Conservation (phyloP, 1,284 basidiomycete genomes). For the Ganoderma leucocontextum region DNA sequence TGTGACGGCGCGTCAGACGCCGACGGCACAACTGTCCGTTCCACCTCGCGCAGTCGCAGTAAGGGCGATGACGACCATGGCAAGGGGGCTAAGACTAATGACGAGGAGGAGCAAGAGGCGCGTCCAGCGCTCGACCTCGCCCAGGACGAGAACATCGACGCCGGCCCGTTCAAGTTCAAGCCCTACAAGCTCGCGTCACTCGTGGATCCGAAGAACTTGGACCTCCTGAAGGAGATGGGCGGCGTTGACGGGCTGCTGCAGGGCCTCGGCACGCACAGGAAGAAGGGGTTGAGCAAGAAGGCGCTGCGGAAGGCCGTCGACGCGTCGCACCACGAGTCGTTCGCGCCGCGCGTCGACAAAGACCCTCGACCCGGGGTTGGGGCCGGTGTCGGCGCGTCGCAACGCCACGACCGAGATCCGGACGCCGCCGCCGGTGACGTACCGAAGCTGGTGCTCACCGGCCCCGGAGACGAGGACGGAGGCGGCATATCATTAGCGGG, state of each 20-base stretch:
- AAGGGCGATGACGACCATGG: constrained; percentile 32
- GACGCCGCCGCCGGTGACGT: constrained; percentile 35
- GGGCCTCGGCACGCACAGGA: constrained; percentile 78
- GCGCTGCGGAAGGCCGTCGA: constrained; percentile 20
- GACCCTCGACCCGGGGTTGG: constrained; percentile 35
- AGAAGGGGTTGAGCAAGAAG: constrained; percentile 58
- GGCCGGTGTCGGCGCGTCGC: constrained; percentile 40
- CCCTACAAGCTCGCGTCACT: constrained; percentile 85
- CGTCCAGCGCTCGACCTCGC: constrained; percentile 50
- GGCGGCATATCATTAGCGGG: constrained; percentile 28
- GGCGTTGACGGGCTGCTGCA: constrained; percentile 75
- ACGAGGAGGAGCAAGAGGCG: constrained; percentile 40
- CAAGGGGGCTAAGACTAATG: constrained; percentile 29
- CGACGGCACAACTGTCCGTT: constrained; percentile 39
- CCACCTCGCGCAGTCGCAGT: constrained; percentile 34
- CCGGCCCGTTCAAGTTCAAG: constrained; percentile 74
- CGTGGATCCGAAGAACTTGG: constrained; percentile 88
- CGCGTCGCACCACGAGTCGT: constrained; percentile 24
- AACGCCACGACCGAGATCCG: constrained; percentile 48
- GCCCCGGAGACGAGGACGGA: constrained; percentile 46
- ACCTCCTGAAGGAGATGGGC: constrained; percentile 75
- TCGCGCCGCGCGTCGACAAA: constrained; percentile 16
- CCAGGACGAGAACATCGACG: constrained; percentile 72
- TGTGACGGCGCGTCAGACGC: constrained; percentile 43
- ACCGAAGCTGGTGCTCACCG: constrained; percentile 54